Evolutionary conservation across 2,329 filamentous ascomycete genomes (phyloP).

Genomic region (Penicillium sp.): DNA sequence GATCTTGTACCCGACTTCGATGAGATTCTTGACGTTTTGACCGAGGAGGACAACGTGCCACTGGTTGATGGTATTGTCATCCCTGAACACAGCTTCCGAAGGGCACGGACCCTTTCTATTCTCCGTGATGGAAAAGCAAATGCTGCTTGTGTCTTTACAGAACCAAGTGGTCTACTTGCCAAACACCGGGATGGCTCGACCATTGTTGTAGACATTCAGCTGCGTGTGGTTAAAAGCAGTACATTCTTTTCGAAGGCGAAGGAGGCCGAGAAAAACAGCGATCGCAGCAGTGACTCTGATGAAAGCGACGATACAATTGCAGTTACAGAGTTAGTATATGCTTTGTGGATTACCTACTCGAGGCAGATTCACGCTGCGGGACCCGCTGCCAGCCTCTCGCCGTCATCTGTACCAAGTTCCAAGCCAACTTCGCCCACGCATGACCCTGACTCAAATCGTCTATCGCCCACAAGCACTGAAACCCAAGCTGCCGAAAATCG

Average conservation of each 20-base stretch:
- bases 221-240: constrained; percentile 92
- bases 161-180: constrained; percentile 79
- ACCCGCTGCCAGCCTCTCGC: constrained; percentile 56
- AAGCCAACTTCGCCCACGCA: constrained; percentile 69
- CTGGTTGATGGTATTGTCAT: constrained; percentile 93
- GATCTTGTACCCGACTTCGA: constrained; percentile 85
- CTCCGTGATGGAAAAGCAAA: constrained; percentile 80
- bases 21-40: constrained; percentile 74
- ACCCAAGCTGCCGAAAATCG: constrained; percentile 22
- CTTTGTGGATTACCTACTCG: constrained; percentile 96
- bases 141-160: constrained; percentile 73
- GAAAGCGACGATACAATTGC: constrained; percentile 45
- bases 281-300: constrained; percentile 57
- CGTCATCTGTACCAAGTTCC: constrained; percentile 58
- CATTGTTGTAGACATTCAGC: constrained; percentile 91
- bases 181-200: constrained; percentile 87
- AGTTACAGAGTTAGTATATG: constrained; percentile 82
- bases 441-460: constrained; percentile 76
- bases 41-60: constrained; percentile 79
- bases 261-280: constrained; percentile 63
- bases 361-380: constrained; percentile 80
- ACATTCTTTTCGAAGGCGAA: constrained; percentile 57
- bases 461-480: constrained; percentile 42
- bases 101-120: constrained; percentile 79
- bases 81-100: constrained; percentile 91